Evolutionary conservation across 371 early-diverging fungal genomes (phyloP).

Genomic region (Lichtheimia corymbifera): DNA sequence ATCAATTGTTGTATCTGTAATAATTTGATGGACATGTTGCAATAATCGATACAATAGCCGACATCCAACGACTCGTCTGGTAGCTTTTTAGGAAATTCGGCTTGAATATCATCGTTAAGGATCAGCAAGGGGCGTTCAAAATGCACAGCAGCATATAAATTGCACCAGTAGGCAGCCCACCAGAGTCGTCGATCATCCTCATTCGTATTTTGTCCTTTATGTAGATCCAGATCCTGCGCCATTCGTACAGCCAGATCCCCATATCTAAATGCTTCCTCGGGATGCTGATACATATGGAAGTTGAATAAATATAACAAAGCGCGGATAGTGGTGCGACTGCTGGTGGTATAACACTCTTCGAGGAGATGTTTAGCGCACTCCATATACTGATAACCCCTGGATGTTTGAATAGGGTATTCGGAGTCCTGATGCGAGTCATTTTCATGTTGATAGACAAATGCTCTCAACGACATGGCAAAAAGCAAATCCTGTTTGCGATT

Average conservation of each 20-base stretch:
- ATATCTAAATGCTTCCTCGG: slow-evolving; percentile 14
- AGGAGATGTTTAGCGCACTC: slow-evolving; percentile 18
- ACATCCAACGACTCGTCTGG: slow-evolving; percentile 14
- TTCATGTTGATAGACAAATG: slow-evolving; percentile 23
- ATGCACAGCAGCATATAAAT: slow-evolving; percentile 15
- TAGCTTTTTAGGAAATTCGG: slow-evolving; percentile 6
- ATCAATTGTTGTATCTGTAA: slow-evolving; percentile 14
- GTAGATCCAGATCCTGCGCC: slow-evolving; percentile 19
- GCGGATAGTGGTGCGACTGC: slow-evolving; percentile 22
- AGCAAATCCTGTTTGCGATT: slow-evolving; percentile 10
- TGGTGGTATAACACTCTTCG: slow-evolving; percentile 18
- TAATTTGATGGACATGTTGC: slow-evolving; percentile 17
- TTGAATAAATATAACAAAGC: slow-evolving; percentile 20
- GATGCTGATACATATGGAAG: slow-evolving; percentile 10
- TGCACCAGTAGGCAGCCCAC: slow-evolving; percentile 30
- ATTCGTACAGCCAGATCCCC: slow-evolving; percentile 24
- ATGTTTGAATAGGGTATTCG: slow-evolving; percentile 7
- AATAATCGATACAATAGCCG: slow-evolving; percentile 23
- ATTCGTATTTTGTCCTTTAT: background rate
- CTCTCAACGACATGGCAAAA: slow-evolving; percentile 19
- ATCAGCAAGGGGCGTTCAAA: slow-evolving; percentile 16
- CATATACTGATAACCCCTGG: slow-evolving; percentile 16
- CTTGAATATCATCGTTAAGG: background rate
- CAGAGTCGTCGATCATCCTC: slow-evolving; percentile 23
- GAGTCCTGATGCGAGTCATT: slow-evolving; percentile 18